A percentile compares a stretch with the other conserved stretches of the same genome.
These are phyloP conservation scores for Candida cerambycidarum DNA, from an alignment of 805 yeast species.

Conservation along the genomic window DNA sequence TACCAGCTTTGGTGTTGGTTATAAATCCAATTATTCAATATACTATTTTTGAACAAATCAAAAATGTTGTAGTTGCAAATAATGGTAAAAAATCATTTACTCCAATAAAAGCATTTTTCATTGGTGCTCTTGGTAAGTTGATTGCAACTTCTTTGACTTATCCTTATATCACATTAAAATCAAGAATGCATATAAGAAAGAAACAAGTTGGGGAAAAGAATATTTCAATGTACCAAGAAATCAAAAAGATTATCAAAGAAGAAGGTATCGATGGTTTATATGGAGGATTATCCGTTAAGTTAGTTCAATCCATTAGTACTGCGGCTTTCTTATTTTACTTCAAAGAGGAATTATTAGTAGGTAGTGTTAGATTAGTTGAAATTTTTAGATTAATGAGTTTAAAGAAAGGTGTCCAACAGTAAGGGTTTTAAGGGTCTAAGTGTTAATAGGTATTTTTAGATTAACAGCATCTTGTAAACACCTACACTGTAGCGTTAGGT, in stretches of 20 bases:
- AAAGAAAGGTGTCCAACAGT: slow-evolving; percentile 12
- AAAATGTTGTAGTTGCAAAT: slow-evolving; percentile 58
- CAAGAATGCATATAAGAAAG: slow-evolving; percentile 77
- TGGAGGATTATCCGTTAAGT: slow-evolving; percentile 76
- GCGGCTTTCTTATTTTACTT: slow-evolving; percentile 90
- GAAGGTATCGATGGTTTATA: slow-evolving; percentile 81
- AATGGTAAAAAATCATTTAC: slow-evolving; percentile 53
- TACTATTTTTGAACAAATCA: slow-evolving; percentile 85
- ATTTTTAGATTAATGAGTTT: slow-evolving; percentile 31
- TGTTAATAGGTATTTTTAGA: too few species aligned
- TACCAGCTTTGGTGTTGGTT: slow-evolving; percentile 85
- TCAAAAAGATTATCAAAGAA: slow-evolving; percentile 56
- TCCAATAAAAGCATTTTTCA: slow-evolving; percentile 73
- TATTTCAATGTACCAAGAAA: slow-evolving; percentile 43
- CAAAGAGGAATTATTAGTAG: slow-evolving; percentile 76
- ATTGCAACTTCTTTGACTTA: slow-evolving; percentile 87
- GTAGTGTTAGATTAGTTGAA: slow-evolving; percentile 55
- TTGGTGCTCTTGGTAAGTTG: slow-evolving; percentile 89
- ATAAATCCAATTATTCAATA: slow-evolving; percentile 89
- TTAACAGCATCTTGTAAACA: too few species aligned
- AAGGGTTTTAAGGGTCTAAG: too few species aligned
- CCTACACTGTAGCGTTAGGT: too few species aligned
- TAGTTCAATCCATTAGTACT: slow-evolving; percentile 79
- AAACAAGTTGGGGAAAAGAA: slow-evolving; percentile 24
- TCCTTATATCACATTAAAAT: slow-evolving; percentile 86